Conservation (phyloP, 176 grass and related monocot genomes). For the Hordeum marinum region DNA sequence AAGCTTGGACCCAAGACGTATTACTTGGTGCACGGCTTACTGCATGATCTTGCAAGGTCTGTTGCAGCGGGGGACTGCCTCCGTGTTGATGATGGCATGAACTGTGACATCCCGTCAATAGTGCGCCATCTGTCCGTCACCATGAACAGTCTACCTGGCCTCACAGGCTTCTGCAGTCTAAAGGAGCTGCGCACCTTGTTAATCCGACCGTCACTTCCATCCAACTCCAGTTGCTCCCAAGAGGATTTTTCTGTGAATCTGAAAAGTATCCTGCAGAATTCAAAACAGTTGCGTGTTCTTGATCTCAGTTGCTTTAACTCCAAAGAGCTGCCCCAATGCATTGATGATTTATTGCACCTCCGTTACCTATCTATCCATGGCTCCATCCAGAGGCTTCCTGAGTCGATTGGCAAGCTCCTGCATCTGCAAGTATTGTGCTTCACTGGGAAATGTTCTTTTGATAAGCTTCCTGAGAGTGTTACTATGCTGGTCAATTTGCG, state of each 20-base stretch:
- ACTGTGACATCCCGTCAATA: not conserved
- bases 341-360: constrained; percentile 4
- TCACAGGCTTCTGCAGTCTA: not conserved
- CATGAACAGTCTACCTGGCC: not conserved
- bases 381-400: not conserved
- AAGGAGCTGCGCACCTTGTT: not conserved
- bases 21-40: constrained; percentile 10
- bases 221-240: not conserved
- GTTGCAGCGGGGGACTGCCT: constrained; percentile 6
- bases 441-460: not conserved
- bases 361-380: constrained; percentile 20
- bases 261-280: not conserved
- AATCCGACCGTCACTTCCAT: not conserved
- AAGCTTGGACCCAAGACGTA: not conserved
- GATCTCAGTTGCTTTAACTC: not conserved
- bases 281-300: constrained; percentile 5
- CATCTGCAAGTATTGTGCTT: constrained; percentile 7
- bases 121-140: constrained; percentile 14
- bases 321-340: not conserved
- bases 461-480: not conserved
- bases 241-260: not conserved
- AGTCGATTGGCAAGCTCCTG: constrained; percentile 1
- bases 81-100: not conserved
- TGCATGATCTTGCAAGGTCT: constrained; percentile 23
- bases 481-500: not conserved